Conservation (phyloP, 1,284 basidiomycete genomes). For the Pseudozyma flocculosa region DNA sequence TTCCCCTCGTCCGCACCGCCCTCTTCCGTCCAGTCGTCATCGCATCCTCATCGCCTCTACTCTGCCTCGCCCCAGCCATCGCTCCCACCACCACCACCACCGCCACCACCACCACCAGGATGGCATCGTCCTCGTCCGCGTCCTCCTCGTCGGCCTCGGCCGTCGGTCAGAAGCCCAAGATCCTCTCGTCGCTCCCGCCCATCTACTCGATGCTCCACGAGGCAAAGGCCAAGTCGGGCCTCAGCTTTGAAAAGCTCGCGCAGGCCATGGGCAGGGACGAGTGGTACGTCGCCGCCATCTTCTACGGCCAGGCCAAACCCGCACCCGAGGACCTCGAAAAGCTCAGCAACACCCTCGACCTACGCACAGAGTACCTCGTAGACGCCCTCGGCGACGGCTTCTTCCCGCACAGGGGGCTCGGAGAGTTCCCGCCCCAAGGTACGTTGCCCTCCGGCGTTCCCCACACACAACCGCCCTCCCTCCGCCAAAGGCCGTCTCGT, state of each 20-base stretch:
- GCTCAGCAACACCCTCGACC: slow-evolving; percentile 28
- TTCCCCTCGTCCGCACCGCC: too few relatives aligned
- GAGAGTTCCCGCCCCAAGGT: slow-evolving; percentile 43
- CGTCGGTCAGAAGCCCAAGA: not conserved
- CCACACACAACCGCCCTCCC: too few relatives aligned
- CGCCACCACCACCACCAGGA: not conserved
- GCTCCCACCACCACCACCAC: not conserved
- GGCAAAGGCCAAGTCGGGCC: slow-evolving; percentile 31
- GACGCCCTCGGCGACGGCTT: slow-evolving; percentile 38
- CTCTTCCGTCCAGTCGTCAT: too few relatives aligned
- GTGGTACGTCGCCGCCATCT: slow-evolving; percentile 48
- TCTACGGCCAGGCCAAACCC: slow-evolving; percentile 55
- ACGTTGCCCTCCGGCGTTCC: too few relatives aligned
- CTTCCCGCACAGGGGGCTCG: slow-evolving; percentile 44
- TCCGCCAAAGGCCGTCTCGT: too few relatives aligned
- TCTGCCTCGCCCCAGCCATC: too few relatives aligned
- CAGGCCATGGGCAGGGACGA: slow-evolving; percentile 39
- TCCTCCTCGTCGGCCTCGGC: too few relatives aligned
- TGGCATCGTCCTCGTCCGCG: not conserved
- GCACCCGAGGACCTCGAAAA: slow-evolving; percentile 29
- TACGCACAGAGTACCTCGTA: slow-evolving; percentile 21
- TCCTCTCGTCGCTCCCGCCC: slow-evolving; percentile 34
- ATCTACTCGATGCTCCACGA: slow-evolving; percentile 40
- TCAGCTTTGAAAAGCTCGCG: slow-evolving; percentile 44
- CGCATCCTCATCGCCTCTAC: too few relatives aligned